These are phyloP conservation scores for Fusarium sacchari DNA, from an alignment of 2,329 filamentous ascomycete species.

Conservation along the genomic window DNA sequence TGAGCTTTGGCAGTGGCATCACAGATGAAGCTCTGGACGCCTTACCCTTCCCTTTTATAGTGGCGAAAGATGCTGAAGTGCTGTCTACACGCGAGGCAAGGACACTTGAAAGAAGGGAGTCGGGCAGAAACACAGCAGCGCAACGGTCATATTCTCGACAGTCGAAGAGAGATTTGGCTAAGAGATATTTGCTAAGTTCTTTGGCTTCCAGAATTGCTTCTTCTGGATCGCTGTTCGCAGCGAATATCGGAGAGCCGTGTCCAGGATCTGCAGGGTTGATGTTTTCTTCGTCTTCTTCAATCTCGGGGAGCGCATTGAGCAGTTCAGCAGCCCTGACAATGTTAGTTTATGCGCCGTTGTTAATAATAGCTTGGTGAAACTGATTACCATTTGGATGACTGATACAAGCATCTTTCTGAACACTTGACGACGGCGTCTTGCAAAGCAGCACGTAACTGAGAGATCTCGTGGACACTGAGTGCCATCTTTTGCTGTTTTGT, in stretches of 20 bases:
- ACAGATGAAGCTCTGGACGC: slow-evolving; percentile 35
- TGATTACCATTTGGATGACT: slow-evolving; percentile 91
- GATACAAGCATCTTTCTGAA: slow-evolving; percentile 93
- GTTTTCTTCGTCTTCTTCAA: slow-evolving; percentile 64
- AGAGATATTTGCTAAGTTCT: slow-evolving; percentile 84
- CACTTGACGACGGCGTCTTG: slow-evolving; percentile 90
- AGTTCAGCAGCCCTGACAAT: slow-evolving; percentile 88
- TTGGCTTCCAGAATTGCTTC: slow-evolving; percentile 81
- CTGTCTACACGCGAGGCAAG: slow-evolving; percentile 60
- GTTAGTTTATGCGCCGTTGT: slow-evolving; percentile 23
- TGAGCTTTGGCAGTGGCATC: slow-evolving; percentile 66
- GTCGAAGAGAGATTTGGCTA: slow-evolving; percentile 95
- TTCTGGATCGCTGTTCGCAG: slow-evolving; percentile 71
- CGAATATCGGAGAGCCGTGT: slow-evolving; percentile 59
- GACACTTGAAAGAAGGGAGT: slow-evolving; percentile 76
- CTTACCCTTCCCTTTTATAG: slow-evolving; percentile 70
- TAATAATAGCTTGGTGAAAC: not conserved
- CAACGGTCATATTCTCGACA: slow-evolving; percentile 95
- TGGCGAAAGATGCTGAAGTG: slow-evolving; percentile 52
- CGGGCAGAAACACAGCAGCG: slow-evolving; percentile 86
- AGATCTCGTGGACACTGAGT: slow-evolving; percentile 65
- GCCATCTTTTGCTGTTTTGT: slow-evolving; percentile 54
- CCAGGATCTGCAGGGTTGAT: slow-evolving; percentile 44
- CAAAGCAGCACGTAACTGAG: slow-evolving; percentile 76
- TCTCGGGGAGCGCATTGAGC: slow-evolving; percentile 80